Base-by-base conservation (phyloP, 768 basidiomycete genomes). In the Coprinopsis strossmayeri region DNA sequence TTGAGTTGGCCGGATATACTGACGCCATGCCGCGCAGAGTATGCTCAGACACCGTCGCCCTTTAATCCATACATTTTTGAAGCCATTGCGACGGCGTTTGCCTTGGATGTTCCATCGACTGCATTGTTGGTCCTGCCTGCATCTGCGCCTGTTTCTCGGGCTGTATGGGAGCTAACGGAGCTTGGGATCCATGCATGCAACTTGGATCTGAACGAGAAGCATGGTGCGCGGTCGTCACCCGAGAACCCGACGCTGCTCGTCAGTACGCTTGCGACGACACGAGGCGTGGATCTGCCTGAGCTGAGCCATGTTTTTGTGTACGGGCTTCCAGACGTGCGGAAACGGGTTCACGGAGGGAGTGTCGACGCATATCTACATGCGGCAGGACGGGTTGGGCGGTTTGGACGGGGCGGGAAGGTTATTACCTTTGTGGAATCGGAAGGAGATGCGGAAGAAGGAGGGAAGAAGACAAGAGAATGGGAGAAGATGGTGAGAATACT, bases 221-320 rank as follows among this genome's bases (percentile, higher is more conserved):
- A 28, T 17, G 60, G 63, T 5, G 67, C 67, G 47, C 27, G 48
- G 17, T 37, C 49, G 32, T 50, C 61, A 26, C 62, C 71, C 30
- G 77, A 75, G 56, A 74, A 76, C 57, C 83, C 87, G 20, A 76
- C 64, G 20, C 60, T 90, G 57, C 69, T 91, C 26, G 82, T 91
- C 34, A 73, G 76, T 12, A 88, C 87, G 0, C 66, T 78, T 20
- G 83, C 85, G 15, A 81, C 81, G 17, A 79, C 77, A 28, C 80
- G 88, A 41, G 87, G 87, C 23, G 64, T 91, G 42, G 87, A 91
- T 65, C 63, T 90, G 45, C 82, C 81, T 9, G 73, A 72, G 52
- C 68, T 90, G 56, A 77, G 77, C 40, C 87, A 89, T 59, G 87
- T 90, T 17, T 88, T 91, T 61, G 67, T 88, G 43, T 64, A 84